phyloP scores from a whole-genome alignment of 805 yeast genomes.

The Saturnispora ahearnii region DNA sequence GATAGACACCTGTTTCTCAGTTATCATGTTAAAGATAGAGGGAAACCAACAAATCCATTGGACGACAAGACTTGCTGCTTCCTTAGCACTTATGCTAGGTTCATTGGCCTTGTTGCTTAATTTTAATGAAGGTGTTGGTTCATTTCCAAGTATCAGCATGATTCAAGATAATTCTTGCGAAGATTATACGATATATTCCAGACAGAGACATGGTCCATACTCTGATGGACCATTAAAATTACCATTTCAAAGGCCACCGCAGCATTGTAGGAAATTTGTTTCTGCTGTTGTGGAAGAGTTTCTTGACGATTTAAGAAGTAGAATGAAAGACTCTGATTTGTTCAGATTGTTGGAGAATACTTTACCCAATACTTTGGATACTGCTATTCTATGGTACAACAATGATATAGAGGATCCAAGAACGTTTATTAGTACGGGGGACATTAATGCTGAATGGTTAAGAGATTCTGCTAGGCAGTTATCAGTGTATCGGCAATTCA shows the following conservation, averaged over 20 bases:
- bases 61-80: neutral
- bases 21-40: neutral
- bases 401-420: slow-evolving; percentile 32
- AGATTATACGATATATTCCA: slow-evolving; percentile 54
- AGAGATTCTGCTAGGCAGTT: slow-evolving; percentile 81
- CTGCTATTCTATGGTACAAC: slow-evolving; percentile 70
- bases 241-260: slow-evolving; percentile 72
- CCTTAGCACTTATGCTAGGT: neutral
- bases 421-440: slow-evolving; percentile 83
- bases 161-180: slow-evolving; percentile 34
- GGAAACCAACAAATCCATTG: neutral
- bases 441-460: slow-evolving; percentile 89
- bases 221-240: slow-evolving; percentile 45
- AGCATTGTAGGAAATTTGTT: slow-evolving; percentile 61
- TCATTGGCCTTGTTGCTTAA: neutral
- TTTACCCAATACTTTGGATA: slow-evolving; percentile 81
- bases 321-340: slow-evolving; percentile 54
- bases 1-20: neutral
- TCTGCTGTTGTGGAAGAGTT: slow-evolving; percentile 54
- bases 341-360: slow-evolving; percentile 72
- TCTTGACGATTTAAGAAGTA: slow-evolving; percentile 41
- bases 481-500: slow-evolving; percentile 60
- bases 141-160: neutral
- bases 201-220: slow-evolving; percentile 44
- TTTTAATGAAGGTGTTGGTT: neutral